phyloP scores from a whole-genome alignment of 2,329 filamentous ascomycete species.

The Sphaerulina populicola region DNA sequence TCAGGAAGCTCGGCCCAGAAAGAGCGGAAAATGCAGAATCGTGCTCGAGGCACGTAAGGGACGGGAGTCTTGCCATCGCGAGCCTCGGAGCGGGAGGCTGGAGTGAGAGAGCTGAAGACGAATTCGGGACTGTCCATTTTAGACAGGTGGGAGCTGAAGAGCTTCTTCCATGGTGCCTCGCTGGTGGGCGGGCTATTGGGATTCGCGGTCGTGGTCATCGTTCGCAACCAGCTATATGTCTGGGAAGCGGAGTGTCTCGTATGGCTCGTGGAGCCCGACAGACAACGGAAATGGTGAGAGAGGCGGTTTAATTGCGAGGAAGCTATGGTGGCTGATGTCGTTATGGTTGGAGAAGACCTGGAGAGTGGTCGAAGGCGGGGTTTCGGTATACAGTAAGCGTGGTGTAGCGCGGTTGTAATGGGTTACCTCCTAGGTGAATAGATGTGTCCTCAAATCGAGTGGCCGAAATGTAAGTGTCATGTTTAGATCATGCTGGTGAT shows the following conservation, averaged over 20 bases:
- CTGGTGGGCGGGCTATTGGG: constrained; percentile 28
- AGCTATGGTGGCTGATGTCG: constrained; percentile 27
- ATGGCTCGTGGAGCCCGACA: constrained; percentile 27
- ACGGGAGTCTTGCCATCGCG: constrained; percentile 31
- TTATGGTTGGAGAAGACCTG: not conserved
- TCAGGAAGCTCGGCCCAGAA: constrained; percentile 67
- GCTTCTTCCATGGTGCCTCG: constrained; percentile 45
- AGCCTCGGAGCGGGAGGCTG: constrained; percentile 21
- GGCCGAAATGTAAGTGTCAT: constrained; percentile 12
- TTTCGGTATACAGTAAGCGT: not conserved
- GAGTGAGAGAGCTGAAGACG: constrained; percentile 44
- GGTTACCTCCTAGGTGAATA: not conserved
- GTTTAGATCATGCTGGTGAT: constrained; percentile 7
- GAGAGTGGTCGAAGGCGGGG: not conserved
- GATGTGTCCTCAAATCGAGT: constrained; percentile 6
- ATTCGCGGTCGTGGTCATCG: constrained; percentile 41
- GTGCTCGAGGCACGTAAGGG: constrained; percentile 49
- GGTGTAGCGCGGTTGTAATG: not conserved
- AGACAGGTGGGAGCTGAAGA: constrained; percentile 44
- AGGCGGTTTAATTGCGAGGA: constrained; percentile 20
- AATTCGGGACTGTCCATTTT: constrained; percentile 45
- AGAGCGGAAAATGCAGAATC: constrained; percentile 77
- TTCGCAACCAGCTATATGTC: constrained; percentile 22
- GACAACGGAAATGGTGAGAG: constrained; percentile 34
- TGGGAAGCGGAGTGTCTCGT: not conserved